Percentiles rank a stretch among this genome's conserved stretches.
Conservation (phyloP, 352 stramenopile species). For the Elongisporangium prolatum region DNA sequence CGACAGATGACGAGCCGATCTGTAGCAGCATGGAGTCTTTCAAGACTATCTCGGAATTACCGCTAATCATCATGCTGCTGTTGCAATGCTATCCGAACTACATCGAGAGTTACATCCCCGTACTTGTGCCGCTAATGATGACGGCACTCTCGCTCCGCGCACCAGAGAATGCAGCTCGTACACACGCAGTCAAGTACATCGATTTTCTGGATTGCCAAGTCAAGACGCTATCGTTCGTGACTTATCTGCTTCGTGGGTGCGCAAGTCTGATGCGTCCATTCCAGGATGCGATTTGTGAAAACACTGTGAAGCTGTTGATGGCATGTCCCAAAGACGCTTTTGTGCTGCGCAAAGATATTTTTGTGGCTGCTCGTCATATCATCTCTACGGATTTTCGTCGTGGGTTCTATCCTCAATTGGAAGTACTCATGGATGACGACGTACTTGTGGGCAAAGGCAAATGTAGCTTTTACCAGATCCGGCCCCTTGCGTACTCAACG, state of each 20-base stretch:
- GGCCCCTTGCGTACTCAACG: conserved; percentile 95
- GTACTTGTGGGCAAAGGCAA: conserved; percentile 89
- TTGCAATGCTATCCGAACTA: conserved; percentile 98
- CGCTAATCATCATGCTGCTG: conserved; percentile 98
- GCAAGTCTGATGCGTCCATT: conserved; percentile 93
- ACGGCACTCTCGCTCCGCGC: conserved; percentile 86
- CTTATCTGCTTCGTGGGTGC: conserved; percentile 93
- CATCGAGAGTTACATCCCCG: conserved; percentile 93
- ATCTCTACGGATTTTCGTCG: conserved; percentile 97
- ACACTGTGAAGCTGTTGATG: conserved; percentile 93
- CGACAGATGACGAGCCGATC: conserved; percentile 36
- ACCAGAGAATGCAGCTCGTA: conserved; percentile 46
- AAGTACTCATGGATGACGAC: conserved; percentile 95
- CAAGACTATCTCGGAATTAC: conserved; percentile 95
- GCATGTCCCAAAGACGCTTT: conserved; percentile 95
- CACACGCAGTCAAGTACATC: conserved; percentile 70
- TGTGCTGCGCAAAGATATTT: conserved; percentile 94
- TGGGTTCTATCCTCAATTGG: conserved; percentile 94
- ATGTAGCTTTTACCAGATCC: conserved; percentile 87
- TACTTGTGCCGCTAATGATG: conserved; percentile 98
- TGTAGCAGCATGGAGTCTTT: conserved; percentile 89
- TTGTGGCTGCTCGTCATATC: conserved; percentile 95
- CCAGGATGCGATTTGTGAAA: conserved; percentile 92
- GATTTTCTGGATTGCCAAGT: conserved; percentile 95
- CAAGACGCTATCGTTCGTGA: conserved; percentile 98